phyloP scores from a whole-genome alignment of 1,284 basidiomycete species.

The Omphalotus olearius region DNA sequence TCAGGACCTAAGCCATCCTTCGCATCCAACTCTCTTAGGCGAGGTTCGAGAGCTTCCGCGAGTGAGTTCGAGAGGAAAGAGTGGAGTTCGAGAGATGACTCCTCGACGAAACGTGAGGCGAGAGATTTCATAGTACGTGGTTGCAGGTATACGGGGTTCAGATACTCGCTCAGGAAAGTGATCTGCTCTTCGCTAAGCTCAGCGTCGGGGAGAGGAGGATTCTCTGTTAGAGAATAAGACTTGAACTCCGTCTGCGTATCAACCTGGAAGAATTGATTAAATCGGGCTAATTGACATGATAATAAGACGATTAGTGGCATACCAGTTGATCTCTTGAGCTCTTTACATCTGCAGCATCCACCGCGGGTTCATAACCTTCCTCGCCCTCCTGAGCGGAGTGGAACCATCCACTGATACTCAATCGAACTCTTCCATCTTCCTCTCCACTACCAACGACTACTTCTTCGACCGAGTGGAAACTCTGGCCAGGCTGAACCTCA shows the following conservation, averaged over 20 bases:
- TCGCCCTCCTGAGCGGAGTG: conserved; percentile 91
- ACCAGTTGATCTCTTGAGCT: conserved; percentile 82
- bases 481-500: conserved; percentile 84
- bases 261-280: conserved; percentile 32
- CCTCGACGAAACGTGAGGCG: conserved; percentile 79
- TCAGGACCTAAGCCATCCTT: conserved; percentile 61
- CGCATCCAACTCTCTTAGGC: conserved; percentile 62
- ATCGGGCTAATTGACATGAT: neutral
- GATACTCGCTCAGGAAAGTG: conserved; percentile 74
- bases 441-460: conserved; percentile 77
- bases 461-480: conserved; percentile 97
- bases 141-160: conserved; percentile 91
- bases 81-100: conserved; percentile 90
- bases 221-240: conserved; percentile 41
- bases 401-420: conserved; percentile 97
- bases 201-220: conserved; percentile 44
- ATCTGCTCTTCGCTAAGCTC: conserved; percentile 58
- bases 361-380: conserved; percentile 64
- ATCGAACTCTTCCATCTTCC: conserved; percentile 64
- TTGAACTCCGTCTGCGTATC: conserved; percentile 60
- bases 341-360: conserved; percentile 39
- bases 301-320: conserved; percentile 22
- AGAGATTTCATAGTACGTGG: conserved; percentile 79
- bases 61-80: conserved; percentile 75
- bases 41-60: conserved; percentile 61